Conservation (phyloP, 305 asterid genomes). For the Ilex paraguariensis region DNA sequence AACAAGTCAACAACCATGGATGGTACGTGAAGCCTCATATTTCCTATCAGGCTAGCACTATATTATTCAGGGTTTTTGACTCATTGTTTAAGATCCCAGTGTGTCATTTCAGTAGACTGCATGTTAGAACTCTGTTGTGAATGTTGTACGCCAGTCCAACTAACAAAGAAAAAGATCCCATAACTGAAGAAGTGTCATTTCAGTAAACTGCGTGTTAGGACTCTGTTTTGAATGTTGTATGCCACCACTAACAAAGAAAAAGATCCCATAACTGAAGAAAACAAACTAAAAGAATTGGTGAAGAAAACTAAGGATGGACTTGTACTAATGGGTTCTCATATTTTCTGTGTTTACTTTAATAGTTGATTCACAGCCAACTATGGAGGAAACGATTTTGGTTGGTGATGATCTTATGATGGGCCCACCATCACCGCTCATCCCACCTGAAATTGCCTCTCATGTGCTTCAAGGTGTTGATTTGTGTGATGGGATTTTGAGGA, state of each 20-base stretch:
- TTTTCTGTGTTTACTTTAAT: slow-evolving; percentile 1
- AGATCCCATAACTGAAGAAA: too few relatives aligned
- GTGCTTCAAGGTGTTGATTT: slow-evolving; percentile 89
- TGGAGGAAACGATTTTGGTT: slow-evolving; percentile 97
- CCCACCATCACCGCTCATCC: slow-evolving; percentile 87
- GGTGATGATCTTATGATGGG: slow-evolving; percentile 99
- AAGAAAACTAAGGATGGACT: background rate
- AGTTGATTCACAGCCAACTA: slow-evolving; percentile 86
- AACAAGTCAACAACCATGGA: slow-evolving; percentile 43
- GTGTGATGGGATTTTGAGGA: slow-evolving; percentile 91
- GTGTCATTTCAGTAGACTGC: background rate
- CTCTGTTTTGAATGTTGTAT: background rate
- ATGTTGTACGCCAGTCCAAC: background rate
- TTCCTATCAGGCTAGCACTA: background rate
- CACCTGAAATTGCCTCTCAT: slow-evolving; percentile 94
- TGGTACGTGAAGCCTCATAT: slow-evolving; percentile 35
- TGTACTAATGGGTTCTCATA: background rate
- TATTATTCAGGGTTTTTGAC: background rate
- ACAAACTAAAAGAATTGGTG: background rate
- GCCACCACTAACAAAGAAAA: background rate
- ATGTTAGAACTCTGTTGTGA: background rate
- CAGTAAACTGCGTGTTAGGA: slow-evolving; percentile 4
- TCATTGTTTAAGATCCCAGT: too few relatives aligned
- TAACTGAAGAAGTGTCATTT: background rate
- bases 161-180: too few relatives aligned